Percentiles rank a stretch among this genome's conserved stretches.
Evolutionary conservation across 495 filamentous ascomycete genomes (phyloP).

Genomic region (Aspergillus bridgeri): DNA sequence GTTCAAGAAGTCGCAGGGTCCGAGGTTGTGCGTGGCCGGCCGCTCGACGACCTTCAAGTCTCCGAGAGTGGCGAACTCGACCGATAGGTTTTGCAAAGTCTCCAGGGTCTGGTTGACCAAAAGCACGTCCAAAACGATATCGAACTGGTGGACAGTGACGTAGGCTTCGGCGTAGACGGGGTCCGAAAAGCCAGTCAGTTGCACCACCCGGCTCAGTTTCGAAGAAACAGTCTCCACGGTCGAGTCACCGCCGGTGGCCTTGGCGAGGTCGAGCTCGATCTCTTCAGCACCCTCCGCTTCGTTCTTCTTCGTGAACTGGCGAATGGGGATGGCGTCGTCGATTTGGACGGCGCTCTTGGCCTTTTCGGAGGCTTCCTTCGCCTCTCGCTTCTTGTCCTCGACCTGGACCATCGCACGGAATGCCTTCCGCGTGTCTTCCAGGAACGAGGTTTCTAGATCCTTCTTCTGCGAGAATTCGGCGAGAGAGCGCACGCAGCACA

Average conservation of each 20-base stretch:
- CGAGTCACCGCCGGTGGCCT: constrained; percentile 87
- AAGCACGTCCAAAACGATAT: constrained; percentile 95
- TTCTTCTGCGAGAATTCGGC: constrained; percentile 88
- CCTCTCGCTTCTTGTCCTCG: constrained; percentile 94
- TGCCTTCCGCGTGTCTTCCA: constrained; percentile 93
- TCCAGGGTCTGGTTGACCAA: constrained; percentile 97
- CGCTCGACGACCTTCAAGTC: constrained; percentile 98
- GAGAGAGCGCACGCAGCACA: constrained; percentile 91
- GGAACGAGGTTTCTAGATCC: constrained; percentile 85
- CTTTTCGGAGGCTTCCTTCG: constrained; percentile 85
- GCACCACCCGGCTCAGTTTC: constrained; percentile 93
- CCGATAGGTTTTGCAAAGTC: constrained; percentile 93
- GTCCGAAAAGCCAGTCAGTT: constrained; percentile 97
- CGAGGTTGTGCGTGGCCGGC: constrained; percentile 92
- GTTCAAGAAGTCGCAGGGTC: constrained; percentile 93
- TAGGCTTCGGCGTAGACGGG: constrained; percentile 98
- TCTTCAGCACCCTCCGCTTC: constrained; percentile 79
- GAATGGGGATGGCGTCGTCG: constrained; percentile 88
- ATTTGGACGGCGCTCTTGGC: constrained; percentile 93
- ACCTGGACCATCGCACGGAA: constrained; percentile 98
- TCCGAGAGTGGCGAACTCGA: constrained; percentile 96
- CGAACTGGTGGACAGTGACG: constrained; percentile 98
- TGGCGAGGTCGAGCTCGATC: constrained; percentile 85
- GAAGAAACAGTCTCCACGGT: constrained; percentile 81
- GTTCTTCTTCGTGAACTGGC: constrained; percentile 91